Evolutionary conservation across 768 basidiomycete species (phyloP).

Genomic region (Leccinellum albellum): DNA sequence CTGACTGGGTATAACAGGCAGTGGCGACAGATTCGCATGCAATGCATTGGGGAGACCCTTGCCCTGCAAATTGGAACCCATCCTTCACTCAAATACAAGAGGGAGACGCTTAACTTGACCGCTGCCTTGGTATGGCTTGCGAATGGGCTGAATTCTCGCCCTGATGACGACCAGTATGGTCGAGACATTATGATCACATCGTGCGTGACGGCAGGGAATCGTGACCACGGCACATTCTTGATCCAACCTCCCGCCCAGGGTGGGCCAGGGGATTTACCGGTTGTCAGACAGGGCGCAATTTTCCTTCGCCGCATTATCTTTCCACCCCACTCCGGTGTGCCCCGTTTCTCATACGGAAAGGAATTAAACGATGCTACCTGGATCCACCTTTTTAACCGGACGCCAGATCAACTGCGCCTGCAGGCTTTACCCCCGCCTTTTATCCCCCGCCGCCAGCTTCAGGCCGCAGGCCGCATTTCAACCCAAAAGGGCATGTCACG

Average conservation of each 20-base stretch:
- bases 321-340: not conserved
- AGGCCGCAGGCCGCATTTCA: not conserved
- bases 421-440: not conserved
- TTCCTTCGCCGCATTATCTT: not conserved
- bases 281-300: conserved; percentile 2
- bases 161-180: conserved; percentile 2
- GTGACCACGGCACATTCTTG: not conserved
- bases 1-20: not conserved
- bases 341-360: not conserved
- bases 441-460: not conserved
- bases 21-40: conserved; percentile 6
- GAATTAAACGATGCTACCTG: not conserved
- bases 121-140: conserved; percentile 7
- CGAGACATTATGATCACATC: conserved; percentile 4
- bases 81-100: not conserved
- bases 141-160: conserved; percentile 4
- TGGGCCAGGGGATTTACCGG: not conserved
- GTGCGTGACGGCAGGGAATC: not conserved
- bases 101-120: conserved; percentile 2
- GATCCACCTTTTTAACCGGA: not conserved
- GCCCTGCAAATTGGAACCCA: not conserved
- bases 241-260: not conserved
- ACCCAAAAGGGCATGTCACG: conserved; percentile 3
- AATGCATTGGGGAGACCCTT: not conserved
- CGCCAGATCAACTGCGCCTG: not conserved